Evolutionary conservation across 2,329 filamentous ascomycete genomes (phyloP), one percentile per base, ranked within the genome.

Genomic region (Coniochaeta hoffmannii): DNA sequence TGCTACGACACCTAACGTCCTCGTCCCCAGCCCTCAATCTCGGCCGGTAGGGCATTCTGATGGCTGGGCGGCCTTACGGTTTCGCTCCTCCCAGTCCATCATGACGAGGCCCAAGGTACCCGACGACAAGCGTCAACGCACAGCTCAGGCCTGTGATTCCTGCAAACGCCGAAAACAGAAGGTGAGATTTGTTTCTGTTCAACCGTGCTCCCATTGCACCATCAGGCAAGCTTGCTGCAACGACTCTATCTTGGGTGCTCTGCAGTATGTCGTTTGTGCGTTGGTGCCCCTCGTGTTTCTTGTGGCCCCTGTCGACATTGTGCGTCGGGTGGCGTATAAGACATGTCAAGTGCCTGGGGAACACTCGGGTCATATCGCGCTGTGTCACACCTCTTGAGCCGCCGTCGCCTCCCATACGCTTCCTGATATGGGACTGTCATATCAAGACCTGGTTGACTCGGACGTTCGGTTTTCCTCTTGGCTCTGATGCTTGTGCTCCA

Each of bases 81-180:
- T 22, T 19, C 34, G 52, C 22, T 19, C 50, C 31, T 53, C 6
- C 15, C 28, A 36, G 32, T 61, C 61, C 62, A 59, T 57, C 61
- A 68, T 81, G 81, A 78, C 77, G 61, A 75, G 80, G 62, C 75
- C 75, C 53, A 81, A 76, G 66, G 78, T 84, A 57, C 73, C 78
- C 31, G 75, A 77, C 61, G 80, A 85, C 60, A 81, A 84, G 67
- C 77, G 83, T 60, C 79, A 83, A 69, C 79, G 84, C 62, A 86
- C 79, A 53, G 80, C 80, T 26, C 79, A 82, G 61, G 84, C 84
- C 38, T 87, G 84, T 66, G 80, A 85, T 60, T 80, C 74, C 59
- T 87, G 84, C 71, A 86, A 85, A 69, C 76, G 77, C 57, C 77
- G 83, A 59, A 87, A 87, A 67, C 83, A 87, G 70, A 87, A 86